Evolutionary conservation across 495 filamentous ascomycete species (phyloP), one percentile per base, ranked within the genome.

Genomic region (Penicillium bovifimosum): DNA sequence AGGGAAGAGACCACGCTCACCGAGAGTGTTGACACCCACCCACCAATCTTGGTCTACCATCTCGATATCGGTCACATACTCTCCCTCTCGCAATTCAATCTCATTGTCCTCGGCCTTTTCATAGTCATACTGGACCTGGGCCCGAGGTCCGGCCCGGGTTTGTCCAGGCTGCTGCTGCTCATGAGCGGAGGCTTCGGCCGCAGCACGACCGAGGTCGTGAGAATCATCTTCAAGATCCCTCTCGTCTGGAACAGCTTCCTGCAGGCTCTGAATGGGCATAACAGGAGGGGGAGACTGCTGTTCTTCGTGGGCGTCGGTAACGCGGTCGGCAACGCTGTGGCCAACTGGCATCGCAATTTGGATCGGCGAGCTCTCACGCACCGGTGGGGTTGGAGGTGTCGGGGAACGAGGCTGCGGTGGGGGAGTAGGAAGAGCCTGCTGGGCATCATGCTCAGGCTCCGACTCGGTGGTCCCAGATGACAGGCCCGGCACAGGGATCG

Each of bases 11-110:
- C 93, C 93, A 29, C 75, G 80, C 63, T 96, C 88, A 50, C 93
- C 95, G 43, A 69, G 74, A 6, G 72, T 62, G 66, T 96, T 97
- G 50, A 83, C 83, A 9, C 93, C 93, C 79, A 93, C 84, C 93
- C 93, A 99, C 93, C 93, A 99, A 64, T 97, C 92, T 41, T 80
- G 72, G 55, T 98, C 95, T 2, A 98, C 90, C 90, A 95, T 95
- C 40, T 99, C 90, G 62, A 99, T 95, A 55, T 96, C 84, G n/a
- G 84, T 91, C 32, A 99, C 85, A 58, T 84, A 82, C 50, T 96
- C 90, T 14, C 91, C 90, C 69, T 99, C 93, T n/a, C 76, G 76
- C 4, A 99, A 76, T 50, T 95, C 88, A 38, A 97, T 75, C 66
- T 99, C 93, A 64, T 99, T 99, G 50, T 95, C 90, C 68, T 99